Evolutionary conservation across 1,284 basidiomycete genomes (phyloP).

Genomic region (Apiotrichum sp.): DNA sequence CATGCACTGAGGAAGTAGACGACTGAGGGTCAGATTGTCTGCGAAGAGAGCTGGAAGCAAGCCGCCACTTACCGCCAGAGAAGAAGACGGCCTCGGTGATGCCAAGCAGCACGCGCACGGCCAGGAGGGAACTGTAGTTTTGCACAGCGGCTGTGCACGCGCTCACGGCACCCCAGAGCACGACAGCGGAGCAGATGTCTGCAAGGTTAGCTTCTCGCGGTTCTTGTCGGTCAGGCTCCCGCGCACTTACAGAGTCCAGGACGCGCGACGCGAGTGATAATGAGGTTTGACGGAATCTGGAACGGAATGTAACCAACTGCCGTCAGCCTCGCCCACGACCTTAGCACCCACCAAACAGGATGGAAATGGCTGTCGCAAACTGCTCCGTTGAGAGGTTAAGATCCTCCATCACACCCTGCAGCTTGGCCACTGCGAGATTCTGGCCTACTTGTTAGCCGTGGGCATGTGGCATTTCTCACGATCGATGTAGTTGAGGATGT

Average conservation of each 20-base stretch:
- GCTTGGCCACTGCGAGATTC: not conserved
- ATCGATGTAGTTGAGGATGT: slow-evolving; percentile 8
- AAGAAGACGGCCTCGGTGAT: slow-evolving; percentile 36
- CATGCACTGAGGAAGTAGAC: slow-evolving; percentile 36
- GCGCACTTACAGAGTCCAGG: slow-evolving; percentile 11
- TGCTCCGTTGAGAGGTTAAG: slow-evolving; percentile 14
- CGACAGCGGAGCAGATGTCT: slow-evolving; percentile 17
- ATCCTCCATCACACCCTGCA: slow-evolving; percentile 10
- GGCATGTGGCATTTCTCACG: not conserved
- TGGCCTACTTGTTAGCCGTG: not conserved
- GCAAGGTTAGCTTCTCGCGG: no score
- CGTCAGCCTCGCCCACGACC: no score
- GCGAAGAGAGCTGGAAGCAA: no score
- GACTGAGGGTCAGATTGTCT: slow-evolving; percentile 8
- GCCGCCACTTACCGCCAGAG: slow-evolving; percentile 17
- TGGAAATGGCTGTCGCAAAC: slow-evolving; percentile 28
- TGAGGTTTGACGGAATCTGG: slow-evolving; percentile 40
- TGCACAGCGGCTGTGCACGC: slow-evolving; percentile 25
- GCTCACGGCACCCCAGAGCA: slow-evolving; percentile 35
- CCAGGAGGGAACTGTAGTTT: slow-evolving; percentile 19
- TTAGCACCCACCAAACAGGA: slow-evolving; percentile 16
- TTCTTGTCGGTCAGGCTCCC: no score
- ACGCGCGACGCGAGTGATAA: slow-evolving; percentile 8
- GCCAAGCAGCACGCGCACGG: slow-evolving; percentile 22
- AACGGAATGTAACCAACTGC: slow-evolving; percentile 17